phyloP scores from a whole-genome alignment of 768 basidiomycete species.

The Pleurotus platypus region DNA sequence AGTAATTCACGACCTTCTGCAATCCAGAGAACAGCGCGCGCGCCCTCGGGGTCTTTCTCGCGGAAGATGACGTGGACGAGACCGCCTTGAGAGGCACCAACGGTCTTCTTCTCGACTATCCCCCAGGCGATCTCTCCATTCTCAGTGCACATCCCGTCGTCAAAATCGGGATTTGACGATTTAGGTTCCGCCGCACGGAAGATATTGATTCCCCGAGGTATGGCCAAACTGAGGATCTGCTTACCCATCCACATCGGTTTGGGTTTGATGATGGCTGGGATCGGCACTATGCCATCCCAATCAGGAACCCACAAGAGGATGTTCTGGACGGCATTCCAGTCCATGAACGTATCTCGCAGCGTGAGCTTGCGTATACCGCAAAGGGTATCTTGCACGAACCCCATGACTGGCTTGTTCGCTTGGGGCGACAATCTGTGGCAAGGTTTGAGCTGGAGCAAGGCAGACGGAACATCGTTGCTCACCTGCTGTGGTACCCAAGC shows the following conservation, averaged over 20 bases:
- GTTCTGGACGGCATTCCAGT: conserved; percentile 95
- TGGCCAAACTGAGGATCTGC: conserved; percentile 87
- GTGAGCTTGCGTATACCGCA: conserved; percentile 98
- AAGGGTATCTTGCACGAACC: conserved; percentile 97
- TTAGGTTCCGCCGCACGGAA: conserved; percentile 77
- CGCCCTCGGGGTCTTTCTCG: conserved; percentile 93
- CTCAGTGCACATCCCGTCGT: conserved; percentile 95
- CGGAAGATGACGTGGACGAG: conserved; percentile 96
- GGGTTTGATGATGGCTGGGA: conserved; percentile 92
- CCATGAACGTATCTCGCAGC: conserved; percentile 90
- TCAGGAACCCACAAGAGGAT: conserved; percentile 97
- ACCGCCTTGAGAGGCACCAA: conserved; percentile 92
- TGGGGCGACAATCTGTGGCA: conserved; percentile 92
- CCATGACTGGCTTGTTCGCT: conserved; percentile 99
- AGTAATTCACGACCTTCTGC: conserved; percentile 95
- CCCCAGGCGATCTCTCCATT: conserved; percentile 96
- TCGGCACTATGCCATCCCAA: conserved; percentile 93
- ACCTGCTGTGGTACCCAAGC: conserved; percentile 98
- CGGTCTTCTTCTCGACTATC: conserved; percentile 98
- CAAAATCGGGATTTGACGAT: conserved; percentile 76
- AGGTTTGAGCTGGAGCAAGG: not conserved
- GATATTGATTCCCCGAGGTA: conserved; percentile 95
- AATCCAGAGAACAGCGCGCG: conserved; percentile 87
- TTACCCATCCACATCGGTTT: conserved; percentile 98
- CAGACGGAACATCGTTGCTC: conserved; percentile 10